Evolutionary conservation across 2,329 filamentous ascomycete genomes (phyloP), one percentile per base, ranked within the genome.

Genomic region (Nigrograna mackinnonii): DNA sequence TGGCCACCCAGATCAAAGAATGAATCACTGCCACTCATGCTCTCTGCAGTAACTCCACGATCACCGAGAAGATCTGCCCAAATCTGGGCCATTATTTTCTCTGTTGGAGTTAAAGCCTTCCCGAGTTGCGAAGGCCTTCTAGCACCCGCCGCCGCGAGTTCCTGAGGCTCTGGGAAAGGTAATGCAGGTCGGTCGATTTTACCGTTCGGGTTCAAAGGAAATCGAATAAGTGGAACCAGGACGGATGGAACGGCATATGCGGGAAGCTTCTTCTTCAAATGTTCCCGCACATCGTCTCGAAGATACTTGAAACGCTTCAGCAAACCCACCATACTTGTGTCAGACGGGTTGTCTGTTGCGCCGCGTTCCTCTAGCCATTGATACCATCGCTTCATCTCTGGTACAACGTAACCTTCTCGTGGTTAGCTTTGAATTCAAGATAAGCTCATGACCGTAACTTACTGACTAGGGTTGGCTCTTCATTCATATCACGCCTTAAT

Each of bases 1-100:
- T 94, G 87, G 12, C 89, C 89, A 46, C 89, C 89, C 35, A 86
- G 73, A 46, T 94, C 87, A 59, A 92, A 92, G 73, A 94, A 95
- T 39, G 77, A 76, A 17, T 79, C 76, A 12, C 83, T 76, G 1
- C 79, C 76, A 32, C 76, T 77, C 43, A 95, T 75, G 37, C 84
- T 87, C 60, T 85, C 82, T 39, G 85, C 78, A 43, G 85, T 85
- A 20, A 89, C 67, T 52, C 64, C 82, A 79, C 36, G 77, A 22
- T 66, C 60, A 72, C 59, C 55, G 45, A 95, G 82, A 4, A 91
- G 75, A n/a, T 77, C 74, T 1, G 84, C 82, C 89, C 89, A 95
- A 35, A 86, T 84, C 42, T 79, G 71, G 4, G 90, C 89, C 33
- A 96, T 72, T 3, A 72, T 70, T 52, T 79, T 78, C 60, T 92